phyloP scores from a whole-genome alignment of 768 basidiomycete species.

The Kwoniella pini region DNA sequence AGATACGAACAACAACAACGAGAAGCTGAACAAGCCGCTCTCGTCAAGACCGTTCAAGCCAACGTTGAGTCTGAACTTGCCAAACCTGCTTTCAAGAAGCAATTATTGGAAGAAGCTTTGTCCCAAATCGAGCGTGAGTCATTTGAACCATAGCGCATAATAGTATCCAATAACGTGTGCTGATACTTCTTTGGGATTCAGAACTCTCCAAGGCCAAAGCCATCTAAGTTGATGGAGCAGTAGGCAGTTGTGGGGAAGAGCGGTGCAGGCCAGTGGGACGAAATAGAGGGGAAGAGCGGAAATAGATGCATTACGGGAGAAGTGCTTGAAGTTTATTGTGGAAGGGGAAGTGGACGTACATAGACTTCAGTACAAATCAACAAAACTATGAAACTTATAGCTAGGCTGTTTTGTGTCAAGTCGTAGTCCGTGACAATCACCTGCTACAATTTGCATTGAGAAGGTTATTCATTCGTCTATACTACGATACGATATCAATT shows the following conservation, averaged over 20 bases:
- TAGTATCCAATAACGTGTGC: background rate
- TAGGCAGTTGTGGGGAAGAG: background rate
- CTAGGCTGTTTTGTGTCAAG: background rate
- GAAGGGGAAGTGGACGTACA: slow-evolving; percentile 3
- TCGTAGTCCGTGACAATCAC: background rate
- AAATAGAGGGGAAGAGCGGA: background rate
- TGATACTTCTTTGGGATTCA: slow-evolving; percentile 52
- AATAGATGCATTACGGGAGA: background rate
- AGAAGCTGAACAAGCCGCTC: slow-evolving; percentile 91
- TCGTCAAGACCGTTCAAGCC: slow-evolving; percentile 70
- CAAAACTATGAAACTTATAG: slow-evolving; percentile 15
- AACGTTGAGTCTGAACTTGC: slow-evolving; percentile 50
- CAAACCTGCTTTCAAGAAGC: slow-evolving; percentile 81
- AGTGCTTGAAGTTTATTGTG: slow-evolving; percentile 9
- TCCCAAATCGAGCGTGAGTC: slow-evolving; percentile 86
- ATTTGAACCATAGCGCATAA: background rate
- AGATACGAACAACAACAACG: slow-evolving; percentile 95
- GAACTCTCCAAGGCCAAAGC: slow-evolving; percentile 90
- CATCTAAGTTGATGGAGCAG: slow-evolving; percentile 61
- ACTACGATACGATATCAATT: too few relatives aligned
- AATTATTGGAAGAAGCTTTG: slow-evolving; percentile 82
- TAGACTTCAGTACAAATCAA: slow-evolving; percentile 22
- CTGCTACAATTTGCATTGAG: too few relatives aligned
- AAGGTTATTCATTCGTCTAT: background rate
- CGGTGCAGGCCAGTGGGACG: too few relatives aligned